phyloP scores from a whole-genome alignment of 2,329 filamentous ascomycete genomes.

The Fusarium solani-melongenae region DNA sequence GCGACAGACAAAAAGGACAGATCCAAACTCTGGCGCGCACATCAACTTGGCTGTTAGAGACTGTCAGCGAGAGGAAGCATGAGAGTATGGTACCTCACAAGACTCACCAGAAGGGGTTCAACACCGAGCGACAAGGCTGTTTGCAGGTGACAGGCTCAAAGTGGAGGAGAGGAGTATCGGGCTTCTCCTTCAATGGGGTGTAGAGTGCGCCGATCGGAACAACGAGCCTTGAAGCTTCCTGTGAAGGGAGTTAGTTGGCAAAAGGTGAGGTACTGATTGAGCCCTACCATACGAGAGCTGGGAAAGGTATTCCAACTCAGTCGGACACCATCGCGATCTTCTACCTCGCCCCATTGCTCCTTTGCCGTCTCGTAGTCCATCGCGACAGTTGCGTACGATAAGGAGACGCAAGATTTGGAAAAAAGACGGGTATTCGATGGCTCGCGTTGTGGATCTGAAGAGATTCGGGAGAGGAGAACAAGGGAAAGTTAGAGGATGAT shows the following conservation, averaged over 20 bases:
- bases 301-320: slow-evolving; percentile 99
- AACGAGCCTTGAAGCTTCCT: slow-evolving; percentile 94
- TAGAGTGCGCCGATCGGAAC: slow-evolving; percentile 97
- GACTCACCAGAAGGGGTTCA: slow-evolving; percentile 94
- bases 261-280: slow-evolving; percentile 19
- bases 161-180: slow-evolving; percentile 86
- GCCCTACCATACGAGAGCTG: slow-evolving; percentile 91
- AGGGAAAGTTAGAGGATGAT: neutral
- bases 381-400: neutral
- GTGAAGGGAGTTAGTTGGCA: slow-evolving; percentile 15
- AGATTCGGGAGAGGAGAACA: neutral
- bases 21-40: slow-evolving; percentile 88
- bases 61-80: slow-evolving; percentile 36
- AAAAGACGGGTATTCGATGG: no score
- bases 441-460: no score
- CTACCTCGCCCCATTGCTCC: slow-evolving; percentile 95
- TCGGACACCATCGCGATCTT: slow-evolving; percentile 95
- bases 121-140: slow-evolving; percentile 90
- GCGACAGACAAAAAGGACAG: slow-evolving; percentile 86
- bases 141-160: slow-evolving; percentile 99
- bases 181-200: slow-evolving; percentile 95
- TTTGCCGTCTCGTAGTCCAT: slow-evolving; percentile 97
- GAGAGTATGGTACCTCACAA: neutral
- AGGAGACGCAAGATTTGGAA: neutral
- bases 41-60: slow-evolving; percentile 75